Conservation (phyloP, 2,329 filamentous ascomycete species). For the Trichoderma cornu-damae region DNA sequence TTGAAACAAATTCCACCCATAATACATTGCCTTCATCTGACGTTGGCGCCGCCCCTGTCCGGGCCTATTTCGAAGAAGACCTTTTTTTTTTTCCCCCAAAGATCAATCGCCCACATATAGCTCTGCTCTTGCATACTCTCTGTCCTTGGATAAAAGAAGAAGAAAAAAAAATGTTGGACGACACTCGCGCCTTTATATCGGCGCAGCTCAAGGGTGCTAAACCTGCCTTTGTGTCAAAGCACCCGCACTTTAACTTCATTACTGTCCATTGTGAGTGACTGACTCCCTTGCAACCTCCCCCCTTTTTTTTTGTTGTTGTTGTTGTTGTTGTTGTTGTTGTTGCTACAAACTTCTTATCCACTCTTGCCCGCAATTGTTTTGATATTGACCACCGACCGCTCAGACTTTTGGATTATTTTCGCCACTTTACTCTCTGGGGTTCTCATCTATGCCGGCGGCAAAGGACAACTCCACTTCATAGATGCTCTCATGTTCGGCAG, state of each 20-base stretch:
- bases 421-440: slow-evolving; percentile 70
- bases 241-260: slow-evolving; percentile 75
- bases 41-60: not conserved
- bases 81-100: not conserved
- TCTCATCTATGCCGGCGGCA: slow-evolving; percentile 60
- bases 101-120: too few species aligned
- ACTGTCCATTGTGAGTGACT: slow-evolving; percentile 64
- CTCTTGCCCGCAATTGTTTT: not conserved
- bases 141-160: slow-evolving; percentile 7
- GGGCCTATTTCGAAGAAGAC: not conserved
- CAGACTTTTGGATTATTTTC: slow-evolving; percentile 75
- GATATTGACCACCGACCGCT: slow-evolving; percentile 22
- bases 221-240: slow-evolving; percentile 53
- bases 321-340: too few species aligned
- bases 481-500: slow-evolving; percentile 86
- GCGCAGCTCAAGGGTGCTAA: slow-evolving; percentile 46
- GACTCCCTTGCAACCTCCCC: too few species aligned
- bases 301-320: too few species aligned
- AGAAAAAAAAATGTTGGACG: slow-evolving; percentile 37
- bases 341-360: too few species aligned
- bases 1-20: not conserved
- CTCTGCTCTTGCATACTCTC: not conserved
- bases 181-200: slow-evolving; percentile 33
- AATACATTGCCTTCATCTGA: not conserved
- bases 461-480: slow-evolving; percentile 64